These are phyloP conservation scores for Wickerhamomyces chaumierensis DNA, from an alignment of 805 yeast genomes.

Conservation along the genomic window DNA sequence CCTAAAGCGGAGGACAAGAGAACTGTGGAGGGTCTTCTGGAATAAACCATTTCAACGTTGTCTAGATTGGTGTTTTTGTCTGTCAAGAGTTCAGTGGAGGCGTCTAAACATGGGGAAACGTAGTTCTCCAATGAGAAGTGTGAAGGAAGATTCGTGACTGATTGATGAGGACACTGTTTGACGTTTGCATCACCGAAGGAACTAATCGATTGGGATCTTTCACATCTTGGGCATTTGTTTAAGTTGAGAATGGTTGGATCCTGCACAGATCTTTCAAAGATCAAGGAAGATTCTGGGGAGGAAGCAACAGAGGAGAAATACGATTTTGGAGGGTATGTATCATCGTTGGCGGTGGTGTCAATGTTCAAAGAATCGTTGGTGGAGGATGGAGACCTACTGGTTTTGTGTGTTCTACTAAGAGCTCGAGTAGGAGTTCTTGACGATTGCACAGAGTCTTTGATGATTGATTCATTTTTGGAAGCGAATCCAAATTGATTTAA, in stretches of 20 bases:
- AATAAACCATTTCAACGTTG: constrained; percentile 58
- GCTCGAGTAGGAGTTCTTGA: neutral
- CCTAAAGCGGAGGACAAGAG: constrained; percentile 30
- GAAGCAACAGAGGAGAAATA: constrained; percentile 4
- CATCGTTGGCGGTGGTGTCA: constrained; percentile 11
- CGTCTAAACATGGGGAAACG: constrained; percentile 76
- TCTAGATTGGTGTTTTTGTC: constrained; percentile 49
- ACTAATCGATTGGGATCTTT: constrained; percentile 11
- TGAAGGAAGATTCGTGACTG: constrained; percentile 22
- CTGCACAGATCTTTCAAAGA: constrained; percentile 59
- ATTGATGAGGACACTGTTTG: constrained; percentile 16
- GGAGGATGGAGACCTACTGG: neutral
- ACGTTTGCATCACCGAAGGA: constrained; percentile 6
- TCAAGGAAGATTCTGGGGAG: constrained; percentile 27
- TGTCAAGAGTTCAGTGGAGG: constrained; percentile 55
- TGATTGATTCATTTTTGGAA: constrained; percentile 2
- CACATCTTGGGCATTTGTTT: constrained; percentile 18
- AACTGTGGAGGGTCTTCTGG: constrained; percentile 47
- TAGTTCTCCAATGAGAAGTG: constrained; percentile 45
- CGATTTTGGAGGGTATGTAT: constrained; percentile 11
- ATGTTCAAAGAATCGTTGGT: constrained; percentile 1
- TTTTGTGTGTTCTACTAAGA: neutral
- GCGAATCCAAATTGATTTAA: constrained; percentile 9
- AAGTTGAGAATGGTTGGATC: constrained; percentile 30
- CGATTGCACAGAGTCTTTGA: neutral